These are phyloP conservation scores for Noccaea bulbosa DNA, from an alignment of 345 rosid species.

Conservation along the genomic window DNA sequence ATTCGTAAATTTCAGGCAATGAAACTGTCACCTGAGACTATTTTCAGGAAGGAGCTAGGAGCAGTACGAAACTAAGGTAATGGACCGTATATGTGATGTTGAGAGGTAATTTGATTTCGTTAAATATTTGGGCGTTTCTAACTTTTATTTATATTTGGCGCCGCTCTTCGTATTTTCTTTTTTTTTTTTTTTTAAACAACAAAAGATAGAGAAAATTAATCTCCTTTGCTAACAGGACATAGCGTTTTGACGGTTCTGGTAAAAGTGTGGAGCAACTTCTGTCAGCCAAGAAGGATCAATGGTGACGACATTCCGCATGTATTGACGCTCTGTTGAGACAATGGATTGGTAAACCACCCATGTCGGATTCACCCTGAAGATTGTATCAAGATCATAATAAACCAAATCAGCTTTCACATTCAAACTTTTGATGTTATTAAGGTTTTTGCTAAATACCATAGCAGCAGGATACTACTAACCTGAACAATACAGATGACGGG, in stretches of 20 bases:
- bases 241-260: constrained; percentile 54
- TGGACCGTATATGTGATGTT: background rate
- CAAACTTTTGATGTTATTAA: constrained; percentile 6
- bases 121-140: constrained; percentile 3
- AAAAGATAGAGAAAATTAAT: constrained; percentile 46
- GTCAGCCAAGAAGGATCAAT: constrained; percentile 83
- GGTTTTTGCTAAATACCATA: constrained; percentile 6
- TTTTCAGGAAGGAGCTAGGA: too few relatives aligned
- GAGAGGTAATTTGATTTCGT: background rate
- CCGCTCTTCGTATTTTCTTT: background rate
- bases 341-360: constrained; percentile 84
- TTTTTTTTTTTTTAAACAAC: too few relatives aligned
- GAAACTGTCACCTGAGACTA: constrained; percentile 12
- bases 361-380: constrained; percentile 88
- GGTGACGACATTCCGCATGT: constrained; percentile 80
- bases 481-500: constrained; percentile 88
- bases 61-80: too few relatives aligned
- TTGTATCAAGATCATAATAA: background rate
- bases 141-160: background rate
- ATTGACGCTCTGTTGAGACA: constrained; percentile 87
- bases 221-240: constrained; percentile 44
- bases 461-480: constrained; percentile 53
- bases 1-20: too few relatives aligned
- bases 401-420: constrained; percentile 18
- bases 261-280: constrained; percentile 84